Evolutionary conservation across 306 rosid genomes (phyloP).

Genomic region (Quercus parvula): DNA sequence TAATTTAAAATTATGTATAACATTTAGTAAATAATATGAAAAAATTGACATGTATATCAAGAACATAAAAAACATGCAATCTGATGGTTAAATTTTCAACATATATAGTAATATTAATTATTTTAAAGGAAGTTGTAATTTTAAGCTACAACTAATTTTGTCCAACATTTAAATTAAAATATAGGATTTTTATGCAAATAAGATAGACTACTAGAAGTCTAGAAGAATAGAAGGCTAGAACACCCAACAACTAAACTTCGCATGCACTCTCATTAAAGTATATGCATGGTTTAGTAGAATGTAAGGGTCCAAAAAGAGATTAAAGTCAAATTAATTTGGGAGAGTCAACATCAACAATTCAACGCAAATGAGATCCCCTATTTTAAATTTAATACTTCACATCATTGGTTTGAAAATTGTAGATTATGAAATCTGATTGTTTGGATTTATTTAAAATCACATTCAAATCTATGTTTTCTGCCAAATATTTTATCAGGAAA

Average conservation of each 20-base stretch:
- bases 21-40: no score
- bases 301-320: constrained; percentile 7
- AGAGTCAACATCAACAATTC: constrained; percentile 7
- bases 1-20: no score
- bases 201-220: background rate
- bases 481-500: background rate
- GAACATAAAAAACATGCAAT: no score
- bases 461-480: background rate
- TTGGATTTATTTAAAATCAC: constrained; percentile 11
- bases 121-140: no score
- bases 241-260: constrained; percentile 1
- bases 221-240: background rate
- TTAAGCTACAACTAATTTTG: no score
- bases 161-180: no score
- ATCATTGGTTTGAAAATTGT: constrained; percentile 12
- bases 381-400: constrained; percentile 23
- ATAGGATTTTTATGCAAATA: no score
- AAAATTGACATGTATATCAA: no score
- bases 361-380: constrained; percentile 4
- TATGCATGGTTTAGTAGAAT: constrained; percentile 10
- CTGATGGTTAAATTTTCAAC: no score
- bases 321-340: background rate
- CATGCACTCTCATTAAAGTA: background rate
- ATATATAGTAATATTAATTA: no score
- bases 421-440: constrained; percentile 18